A percentile compares a stretch with the other conserved stretches of the same genome.
phyloP scores from a whole-genome alignment of 805 yeast genomes.

The Candida boleticola region DNA sequence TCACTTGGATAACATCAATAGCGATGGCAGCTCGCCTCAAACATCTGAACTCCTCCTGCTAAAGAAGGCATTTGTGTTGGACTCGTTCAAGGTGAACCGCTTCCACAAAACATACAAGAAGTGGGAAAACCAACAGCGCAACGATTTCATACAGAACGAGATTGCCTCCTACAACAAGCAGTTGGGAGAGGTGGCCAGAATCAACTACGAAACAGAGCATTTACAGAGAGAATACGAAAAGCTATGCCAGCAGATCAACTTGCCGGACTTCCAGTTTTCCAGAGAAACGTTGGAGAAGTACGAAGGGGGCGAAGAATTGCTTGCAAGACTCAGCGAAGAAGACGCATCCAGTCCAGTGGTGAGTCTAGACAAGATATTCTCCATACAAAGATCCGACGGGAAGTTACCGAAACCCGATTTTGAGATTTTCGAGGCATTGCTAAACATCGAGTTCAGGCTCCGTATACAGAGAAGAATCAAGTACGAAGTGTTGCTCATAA shows the following conservation, averaged over 20 bases:
- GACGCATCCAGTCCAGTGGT: constrained; percentile 10
- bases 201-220: constrained; percentile 22
- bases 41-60: background rate
- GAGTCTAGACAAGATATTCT: constrained; percentile 22
- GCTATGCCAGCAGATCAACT: constrained; percentile 17
- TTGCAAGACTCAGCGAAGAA: constrained; percentile 8
- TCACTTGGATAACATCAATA: background rate
- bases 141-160: constrained; percentile 21
- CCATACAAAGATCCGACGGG: constrained; percentile 20
- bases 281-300: constrained; percentile 24
- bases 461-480: constrained; percentile 32
- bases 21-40: background rate
- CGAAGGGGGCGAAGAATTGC: constrained; percentile 8
- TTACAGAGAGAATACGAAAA: constrained; percentile 23
- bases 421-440: constrained; percentile 25
- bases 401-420: constrained; percentile 27
- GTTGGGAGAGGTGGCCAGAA: constrained; percentile 26
- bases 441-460: constrained; percentile 32
- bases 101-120: constrained; percentile 28
- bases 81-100: constrained; percentile 32
- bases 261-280: constrained; percentile 30
- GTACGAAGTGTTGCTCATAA: constrained; percentile 31
- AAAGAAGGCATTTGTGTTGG: constrained; percentile 24
- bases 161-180: constrained; percentile 27
- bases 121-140: constrained; percentile 21